These are phyloP conservation scores for Termitomyces titanicus DNA, from an alignment of 768 basidiomycete species.

Conservation along the genomic window DNA sequence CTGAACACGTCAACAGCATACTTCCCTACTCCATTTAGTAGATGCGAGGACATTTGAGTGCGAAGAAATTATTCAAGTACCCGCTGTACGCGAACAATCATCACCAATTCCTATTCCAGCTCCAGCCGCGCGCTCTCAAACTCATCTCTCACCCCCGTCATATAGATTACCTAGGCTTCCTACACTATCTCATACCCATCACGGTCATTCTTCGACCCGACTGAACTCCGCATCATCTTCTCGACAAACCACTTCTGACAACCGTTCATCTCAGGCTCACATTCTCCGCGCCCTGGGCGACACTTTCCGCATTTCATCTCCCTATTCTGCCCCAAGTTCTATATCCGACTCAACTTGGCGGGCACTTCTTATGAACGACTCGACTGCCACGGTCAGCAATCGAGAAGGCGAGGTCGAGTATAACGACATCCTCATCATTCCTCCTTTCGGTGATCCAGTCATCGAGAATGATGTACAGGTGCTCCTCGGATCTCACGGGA, in stretches of 20 bases:
- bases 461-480: constrained; percentile 58
- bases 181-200: constrained; percentile 1
- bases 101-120: constrained; percentile 7
- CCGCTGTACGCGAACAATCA: constrained; percentile 27
- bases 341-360: constrained; percentile 46
- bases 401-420: constrained; percentile 18
- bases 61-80: constrained; percentile 64
- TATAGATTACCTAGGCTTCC: constrained; percentile 7
- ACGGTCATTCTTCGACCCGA: background rate
- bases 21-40: constrained; percentile 74
- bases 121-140: constrained; percentile 3
- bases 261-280: constrained; percentile 20
- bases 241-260: background rate
- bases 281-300: constrained; percentile 53
- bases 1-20: constrained; percentile 52
- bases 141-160: background rate
- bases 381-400: background rate
- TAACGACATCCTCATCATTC: constrained; percentile 47
- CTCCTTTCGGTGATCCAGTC: constrained; percentile 49
- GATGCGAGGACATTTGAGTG: constrained; percentile 86
- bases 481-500: constrained; percentile 47
- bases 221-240: constrained; percentile 1
- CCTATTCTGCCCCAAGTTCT: constrained; percentile 37
- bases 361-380: constrained; percentile 26
- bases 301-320: constrained; percentile 48